Percentiles rank a stretch among this genome's conserved stretches.
Conservation (phyloP, 345 rosid genomes). For the Populus euphratica region DNA sequence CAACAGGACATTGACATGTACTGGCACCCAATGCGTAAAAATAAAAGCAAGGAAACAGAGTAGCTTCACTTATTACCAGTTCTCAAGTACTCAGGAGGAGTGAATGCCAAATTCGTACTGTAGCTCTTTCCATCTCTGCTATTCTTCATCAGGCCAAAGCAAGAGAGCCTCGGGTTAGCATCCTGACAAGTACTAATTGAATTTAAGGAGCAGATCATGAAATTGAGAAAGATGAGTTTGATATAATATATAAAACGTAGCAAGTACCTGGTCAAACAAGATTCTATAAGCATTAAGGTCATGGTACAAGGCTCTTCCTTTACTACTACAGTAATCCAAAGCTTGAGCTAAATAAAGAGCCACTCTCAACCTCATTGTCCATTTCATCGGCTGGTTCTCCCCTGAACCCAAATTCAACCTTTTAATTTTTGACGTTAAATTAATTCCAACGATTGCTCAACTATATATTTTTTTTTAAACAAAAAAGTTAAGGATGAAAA, state of each 20-base stretch:
- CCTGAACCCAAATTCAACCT: constrained; percentile 41
- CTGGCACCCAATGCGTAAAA: not conserved
- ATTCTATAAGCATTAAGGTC: constrained; percentile 95
- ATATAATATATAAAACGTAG: not conserved
- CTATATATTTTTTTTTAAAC: not conserved
- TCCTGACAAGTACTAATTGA: constrained; percentile 47
- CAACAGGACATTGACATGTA: not conserved
- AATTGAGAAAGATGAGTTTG: not conserved
- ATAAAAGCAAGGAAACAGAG: not conserved
- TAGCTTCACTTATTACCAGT: constrained; percentile 42
- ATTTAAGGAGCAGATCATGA: constrained; percentile 4
- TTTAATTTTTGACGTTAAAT: not conserved
- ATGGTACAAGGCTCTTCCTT: constrained; percentile 91
- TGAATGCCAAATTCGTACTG: constrained; percentile 91
- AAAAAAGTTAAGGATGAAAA: not conserved
- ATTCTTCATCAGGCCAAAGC: constrained; percentile 94
- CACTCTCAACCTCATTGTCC: constrained; percentile 96
- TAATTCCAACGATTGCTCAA: not conserved
- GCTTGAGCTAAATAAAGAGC: constrained; percentile 90
- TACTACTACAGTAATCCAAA: constrained; percentile 76
- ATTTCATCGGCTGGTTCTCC: constrained; percentile 96
- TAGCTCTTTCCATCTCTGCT: constrained; percentile 94
- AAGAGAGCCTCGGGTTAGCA: constrained; percentile 85
- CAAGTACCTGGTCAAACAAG: constrained; percentile 77
- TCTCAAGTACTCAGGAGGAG: constrained; percentile 93